Conservation (phyloP, 495 filamentous ascomycete species). For the Collariella sp. region DNA sequence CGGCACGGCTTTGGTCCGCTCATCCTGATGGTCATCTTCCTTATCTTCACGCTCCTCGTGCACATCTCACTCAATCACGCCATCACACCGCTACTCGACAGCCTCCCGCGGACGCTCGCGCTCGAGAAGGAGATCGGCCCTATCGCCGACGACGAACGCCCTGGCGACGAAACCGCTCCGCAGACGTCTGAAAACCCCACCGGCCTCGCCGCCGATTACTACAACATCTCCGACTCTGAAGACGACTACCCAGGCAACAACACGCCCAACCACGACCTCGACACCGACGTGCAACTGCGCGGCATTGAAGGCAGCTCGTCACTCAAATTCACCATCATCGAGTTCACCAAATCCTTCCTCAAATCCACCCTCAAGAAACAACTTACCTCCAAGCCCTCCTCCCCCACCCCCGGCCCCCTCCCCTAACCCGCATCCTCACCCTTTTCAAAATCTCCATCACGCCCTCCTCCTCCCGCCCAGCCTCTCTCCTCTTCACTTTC, state of each 20-base stretch:
- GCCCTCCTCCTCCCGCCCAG: slow-evolving; percentile 16
- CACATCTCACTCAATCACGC: slow-evolving; percentile 72
- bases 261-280: slow-evolving; percentile 20
- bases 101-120: slow-evolving; percentile 50
- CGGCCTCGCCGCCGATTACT: slow-evolving; percentile 32
- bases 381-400: not conserved
- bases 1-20: slow-evolving; percentile 58
- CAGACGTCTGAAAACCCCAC: slow-evolving; percentile 10
- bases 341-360: slow-evolving; percentile 16
- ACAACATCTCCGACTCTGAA: slow-evolving; percentile 27
- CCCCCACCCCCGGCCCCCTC: not conserved
- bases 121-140: slow-evolving; percentile 45
- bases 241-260: slow-evolving; percentile 34
- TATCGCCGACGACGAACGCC: slow-evolving; percentile 23
- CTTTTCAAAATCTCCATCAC: slow-evolving; percentile 20
- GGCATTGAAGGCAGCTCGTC: slow-evolving; percentile 30
- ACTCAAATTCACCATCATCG: slow-evolving; percentile 15
- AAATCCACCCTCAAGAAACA: slow-evolving; percentile 12
- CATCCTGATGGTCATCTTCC: slow-evolving; percentile 62
- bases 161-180: slow-evolving; percentile 23
- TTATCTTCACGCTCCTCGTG: slow-evolving; percentile 66
- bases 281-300: slow-evolving; percentile 25
- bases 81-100: slow-evolving; percentile 63
- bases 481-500: slow-evolving; percentile 46
- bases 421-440: slow-evolving; percentile 17